phyloP scores from a whole-genome alignment of 805 yeast genomes.

The Yamadazyma sp. region DNA sequence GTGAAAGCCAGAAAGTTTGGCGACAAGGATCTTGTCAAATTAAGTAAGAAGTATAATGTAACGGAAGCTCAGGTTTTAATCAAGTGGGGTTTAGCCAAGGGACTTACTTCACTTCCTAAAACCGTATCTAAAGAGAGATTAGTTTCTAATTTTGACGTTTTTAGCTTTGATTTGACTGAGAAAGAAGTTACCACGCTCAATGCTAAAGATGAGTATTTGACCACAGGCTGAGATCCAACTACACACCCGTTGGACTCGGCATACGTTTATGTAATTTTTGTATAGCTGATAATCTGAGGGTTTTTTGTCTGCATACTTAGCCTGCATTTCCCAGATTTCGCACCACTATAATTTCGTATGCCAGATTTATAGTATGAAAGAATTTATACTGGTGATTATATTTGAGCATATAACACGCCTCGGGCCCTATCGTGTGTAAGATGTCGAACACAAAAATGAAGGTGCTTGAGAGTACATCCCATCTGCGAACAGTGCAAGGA shows the following conservation, averaged over 20 bases:
- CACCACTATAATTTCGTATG: too few species aligned
- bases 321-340: not conserved
- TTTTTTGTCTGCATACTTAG: not conserved
- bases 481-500: slow-evolving; percentile 5
- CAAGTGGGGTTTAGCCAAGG: slow-evolving; percentile 73
- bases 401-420: slow-evolving; percentile 9
- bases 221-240: slow-evolving; percentile 7
- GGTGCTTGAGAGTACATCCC: slow-evolving; percentile 13
- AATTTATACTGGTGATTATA: not conserved
- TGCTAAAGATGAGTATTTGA: slow-evolving; percentile 2
- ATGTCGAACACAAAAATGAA: slow-evolving; percentile 14
- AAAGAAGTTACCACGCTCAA: slow-evolving; percentile 6
- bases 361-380: slow-evolving; percentile 1
- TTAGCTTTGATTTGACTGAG: slow-evolving; percentile 13
- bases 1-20: slow-evolving; percentile 58
- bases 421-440: slow-evolving; percentile 12
- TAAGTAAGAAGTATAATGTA: slow-evolving; percentile 50
- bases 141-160: slow-evolving; percentile 37
- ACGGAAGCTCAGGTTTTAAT: slow-evolving; percentile 63
- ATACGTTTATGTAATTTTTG: not conserved
- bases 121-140: slow-evolving; percentile 30
- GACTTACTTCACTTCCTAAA: slow-evolving; percentile 70
- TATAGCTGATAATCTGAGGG: not conserved
- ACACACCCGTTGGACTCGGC: slow-evolving; percentile 2
- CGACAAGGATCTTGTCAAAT: slow-evolving; percentile 50